A percentile compares a stretch with the other conserved stretches of the same genome.
Conservation (phyloP, 805 yeast species). For the Saturnispora sekii region DNA sequence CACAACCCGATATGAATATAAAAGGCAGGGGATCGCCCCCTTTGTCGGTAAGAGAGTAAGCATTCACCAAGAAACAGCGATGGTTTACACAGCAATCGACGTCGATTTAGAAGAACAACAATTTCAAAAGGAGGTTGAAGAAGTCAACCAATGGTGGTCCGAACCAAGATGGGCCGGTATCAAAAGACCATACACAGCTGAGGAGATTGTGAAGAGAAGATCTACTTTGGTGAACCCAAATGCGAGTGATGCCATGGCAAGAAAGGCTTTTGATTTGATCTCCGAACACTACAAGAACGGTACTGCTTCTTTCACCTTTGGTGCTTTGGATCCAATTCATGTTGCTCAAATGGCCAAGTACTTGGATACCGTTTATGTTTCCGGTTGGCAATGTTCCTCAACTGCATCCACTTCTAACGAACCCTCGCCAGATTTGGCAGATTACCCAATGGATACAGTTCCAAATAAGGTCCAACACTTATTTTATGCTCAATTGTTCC, state of each 20-base stretch:
- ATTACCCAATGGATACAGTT: conserved; percentile 97
- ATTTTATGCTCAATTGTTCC: conserved; percentile 94
- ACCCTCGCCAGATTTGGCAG: conserved; percentile 97
- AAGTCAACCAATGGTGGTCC: conserved; percentile 84
- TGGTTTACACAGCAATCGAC: conserved; percentile 50
- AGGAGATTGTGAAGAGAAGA: conserved; percentile 83
- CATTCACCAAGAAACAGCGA: conserved; percentile 5
- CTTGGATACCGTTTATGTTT: conserved; percentile 84
- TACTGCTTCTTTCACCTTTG: conserved; percentile 82
- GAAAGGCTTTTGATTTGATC: conserved; percentile 65
- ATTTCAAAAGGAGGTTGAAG: conserved; percentile 60
- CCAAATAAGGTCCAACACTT: conserved; percentile 97
- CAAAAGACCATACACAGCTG: conserved; percentile 80
- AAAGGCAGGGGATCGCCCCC: not conserved
- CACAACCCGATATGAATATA: not conserved
- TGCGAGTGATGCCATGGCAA: conserved; percentile 73
- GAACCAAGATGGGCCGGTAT: conserved; percentile 86
- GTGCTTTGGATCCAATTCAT: conserved; percentile 94
- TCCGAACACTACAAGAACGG: conserved; percentile 62
- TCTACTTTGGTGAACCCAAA: conserved; percentile 65
- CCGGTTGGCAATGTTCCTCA: conserved; percentile 98
- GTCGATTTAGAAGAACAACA: conserved; percentile 51
- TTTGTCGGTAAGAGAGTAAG: not conserved
- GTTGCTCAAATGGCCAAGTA: conserved; percentile 95
- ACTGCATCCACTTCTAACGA: conserved; percentile 96